phyloP scores from a whole-genome alignment of 257 asterid species.

The Osmanthus fragrans region DNA sequence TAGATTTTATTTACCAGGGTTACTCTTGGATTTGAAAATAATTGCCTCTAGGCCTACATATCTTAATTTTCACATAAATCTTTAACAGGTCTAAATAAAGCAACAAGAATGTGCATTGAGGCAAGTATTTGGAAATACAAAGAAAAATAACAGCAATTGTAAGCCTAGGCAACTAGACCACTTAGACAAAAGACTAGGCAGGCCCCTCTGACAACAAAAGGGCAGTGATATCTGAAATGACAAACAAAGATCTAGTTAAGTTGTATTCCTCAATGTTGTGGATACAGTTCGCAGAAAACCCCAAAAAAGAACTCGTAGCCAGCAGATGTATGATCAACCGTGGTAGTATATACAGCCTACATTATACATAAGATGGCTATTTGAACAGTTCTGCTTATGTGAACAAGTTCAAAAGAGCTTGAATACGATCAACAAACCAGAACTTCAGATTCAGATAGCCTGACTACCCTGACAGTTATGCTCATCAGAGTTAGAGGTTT shows the following conservation, averaged over 20 bases:
- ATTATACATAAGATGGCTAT: neutral
- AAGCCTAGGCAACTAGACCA: neutral
- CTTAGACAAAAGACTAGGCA: neutral
- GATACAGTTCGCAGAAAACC: neutral
- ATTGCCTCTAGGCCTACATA: neutral
- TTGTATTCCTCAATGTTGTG: neutral
- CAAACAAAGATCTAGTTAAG: neutral
- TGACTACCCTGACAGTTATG: slow-evolving; percentile 1
- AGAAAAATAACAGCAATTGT: neutral
- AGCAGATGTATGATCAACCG: neutral
- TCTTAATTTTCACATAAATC: neutral
- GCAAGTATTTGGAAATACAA: neutral
- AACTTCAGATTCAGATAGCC: slow-evolving; percentile 14
- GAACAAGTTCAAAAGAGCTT: slow-evolving; percentile 4
- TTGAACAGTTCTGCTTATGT: neutral
- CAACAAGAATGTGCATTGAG: neutral
- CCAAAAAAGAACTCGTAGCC: neutral
- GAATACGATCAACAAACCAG: slow-evolving; percentile 8
- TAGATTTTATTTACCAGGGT: neutral
- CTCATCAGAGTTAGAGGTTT: neutral
- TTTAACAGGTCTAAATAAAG: neutral
- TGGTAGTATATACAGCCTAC: neutral
- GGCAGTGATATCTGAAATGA: neutral
- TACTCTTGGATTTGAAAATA: neutral
- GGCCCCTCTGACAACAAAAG: neutral